Conservation (phyloP, 257 asterid genomes). For the Asclepias syriaca region DNA sequence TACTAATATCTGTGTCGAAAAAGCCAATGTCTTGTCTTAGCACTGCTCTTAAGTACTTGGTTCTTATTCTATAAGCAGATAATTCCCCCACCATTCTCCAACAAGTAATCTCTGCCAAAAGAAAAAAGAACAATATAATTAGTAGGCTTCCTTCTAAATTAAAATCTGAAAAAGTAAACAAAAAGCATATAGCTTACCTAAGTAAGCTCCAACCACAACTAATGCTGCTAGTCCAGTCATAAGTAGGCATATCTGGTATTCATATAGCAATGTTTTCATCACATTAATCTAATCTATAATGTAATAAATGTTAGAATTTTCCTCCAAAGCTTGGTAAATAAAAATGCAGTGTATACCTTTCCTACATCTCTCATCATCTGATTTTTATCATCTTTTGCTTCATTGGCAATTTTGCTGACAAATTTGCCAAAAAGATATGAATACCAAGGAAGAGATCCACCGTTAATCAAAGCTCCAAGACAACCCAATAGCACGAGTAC, state of each 20-base stretch:
- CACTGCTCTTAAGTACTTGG: conserved; percentile 68
- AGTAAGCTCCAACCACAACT: conserved; percentile 73
- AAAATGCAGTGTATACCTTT: conserved; percentile 30
- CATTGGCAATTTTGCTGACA: conserved; percentile 56
- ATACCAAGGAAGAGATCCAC: conserved; percentile 93
- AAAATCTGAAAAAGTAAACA: conserved; percentile 6
- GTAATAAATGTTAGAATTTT: not conserved
- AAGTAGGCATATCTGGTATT: conserved; percentile 49
- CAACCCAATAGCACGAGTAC: conserved; percentile 62
- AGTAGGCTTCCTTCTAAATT: not conserved
- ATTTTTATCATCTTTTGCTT: conserved; percentile 21
- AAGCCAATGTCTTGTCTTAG: conserved; percentile 69
- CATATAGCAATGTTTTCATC: not conserved
- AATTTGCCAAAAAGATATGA: conserved; percentile 63
- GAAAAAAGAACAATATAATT: not conserved
- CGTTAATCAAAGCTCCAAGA: conserved; percentile 71
- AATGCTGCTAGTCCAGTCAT: conserved; percentile 67
- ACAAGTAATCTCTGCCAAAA: conserved; percentile 64
- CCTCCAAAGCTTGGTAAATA: not conserved
- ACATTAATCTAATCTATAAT: not conserved
- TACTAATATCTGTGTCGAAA: conserved; percentile 64
- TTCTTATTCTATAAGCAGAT: conserved; percentile 72
- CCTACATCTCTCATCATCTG: conserved; percentile 68
- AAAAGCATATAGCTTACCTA: conserved; percentile 37
- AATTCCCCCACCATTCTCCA: conserved; percentile 87